Conservation (phyloP, 768 basidiomycete species). For the Leccinum fibrillosum region DNA sequence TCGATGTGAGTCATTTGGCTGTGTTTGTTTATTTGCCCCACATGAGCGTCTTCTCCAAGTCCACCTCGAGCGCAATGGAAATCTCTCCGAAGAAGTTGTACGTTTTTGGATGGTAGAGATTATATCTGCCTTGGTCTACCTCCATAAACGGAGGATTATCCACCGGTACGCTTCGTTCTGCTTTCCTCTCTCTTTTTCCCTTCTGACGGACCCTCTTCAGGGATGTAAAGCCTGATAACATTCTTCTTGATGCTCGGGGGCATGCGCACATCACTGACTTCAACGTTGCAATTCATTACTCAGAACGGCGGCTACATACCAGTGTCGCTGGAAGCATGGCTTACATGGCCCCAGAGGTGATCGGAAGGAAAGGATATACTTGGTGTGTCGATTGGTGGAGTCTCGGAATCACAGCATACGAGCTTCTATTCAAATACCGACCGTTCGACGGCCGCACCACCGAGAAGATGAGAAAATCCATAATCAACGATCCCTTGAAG, state of each 20-base stretch:
- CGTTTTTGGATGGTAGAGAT: constrained; percentile 91
- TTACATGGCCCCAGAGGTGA: constrained; percentile 99
- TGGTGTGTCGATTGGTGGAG: constrained; percentile 98
- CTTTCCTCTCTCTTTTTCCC: background rate
- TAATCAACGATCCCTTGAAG: constrained; percentile 71
- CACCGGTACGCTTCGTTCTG: constrained; percentile 65
- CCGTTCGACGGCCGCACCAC: constrained; percentile 91
- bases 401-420: constrained; percentile 85
- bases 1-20: constrained; percentile 58
- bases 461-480: constrained; percentile 85
- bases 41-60: constrained; percentile 43
- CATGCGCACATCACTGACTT: constrained; percentile 98
- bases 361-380: constrained; percentile 87
- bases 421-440: constrained; percentile 77
- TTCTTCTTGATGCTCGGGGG: constrained; percentile 88
- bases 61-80: constrained; percentile 72
- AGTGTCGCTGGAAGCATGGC: constrained; percentile 98
- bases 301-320: constrained; percentile 81
- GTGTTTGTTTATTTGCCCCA: background rate
- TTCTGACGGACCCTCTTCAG: constrained; percentile 38
- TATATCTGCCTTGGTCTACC: constrained; percentile 77
- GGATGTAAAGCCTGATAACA: constrained; percentile 96
- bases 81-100: constrained; percentile 68
- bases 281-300: constrained; percentile 98
- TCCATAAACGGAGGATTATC: constrained; percentile 89